phyloP scores from a whole-genome alignment of 2,329 filamentous ascomycete genomes.

The Cladosporium sp. region DNA sequence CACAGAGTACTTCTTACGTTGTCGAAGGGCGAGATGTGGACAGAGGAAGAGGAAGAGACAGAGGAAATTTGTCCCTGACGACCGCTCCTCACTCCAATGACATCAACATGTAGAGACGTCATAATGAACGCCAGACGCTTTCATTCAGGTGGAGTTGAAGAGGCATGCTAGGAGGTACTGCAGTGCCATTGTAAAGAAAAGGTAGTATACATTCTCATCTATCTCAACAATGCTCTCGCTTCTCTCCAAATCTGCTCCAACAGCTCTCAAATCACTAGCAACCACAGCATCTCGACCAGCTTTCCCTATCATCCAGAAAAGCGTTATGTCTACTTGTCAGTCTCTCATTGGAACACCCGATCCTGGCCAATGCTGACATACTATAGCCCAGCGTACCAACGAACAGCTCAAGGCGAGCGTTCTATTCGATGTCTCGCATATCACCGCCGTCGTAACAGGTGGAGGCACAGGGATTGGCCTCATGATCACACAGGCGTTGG shows the following conservation, averaged over 20 bases:
- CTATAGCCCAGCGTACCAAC: slow-evolving; percentile 27
- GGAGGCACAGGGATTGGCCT: slow-evolving; percentile 46
- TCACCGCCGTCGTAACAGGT: slow-evolving; percentile 49
- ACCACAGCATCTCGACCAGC: slow-evolving; percentile 23
- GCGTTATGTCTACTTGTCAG: slow-evolving; percentile 25
- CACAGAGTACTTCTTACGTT: too few relatives aligned
- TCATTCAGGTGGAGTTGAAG: slow-evolving; percentile 9
- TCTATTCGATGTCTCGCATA: slow-evolving; percentile 49
- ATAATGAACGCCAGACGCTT: slow-evolving; percentile 2
- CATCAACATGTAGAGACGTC: slow-evolving; percentile 12
- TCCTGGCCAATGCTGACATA: background rate
- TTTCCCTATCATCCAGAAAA: slow-evolving; percentile 21
- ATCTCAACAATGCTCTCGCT: slow-evolving; percentile 22
- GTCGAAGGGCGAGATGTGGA: background rate
- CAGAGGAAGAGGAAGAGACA: background rate
- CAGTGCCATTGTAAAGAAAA: background rate
- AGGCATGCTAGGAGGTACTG: background rate
- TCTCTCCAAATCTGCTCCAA: slow-evolving; percentile 22
- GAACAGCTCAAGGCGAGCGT: slow-evolving; percentile 43
- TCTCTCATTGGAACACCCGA: background rate
- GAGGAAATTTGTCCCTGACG: background rate
- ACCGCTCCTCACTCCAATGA: background rate
- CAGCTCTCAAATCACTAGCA: slow-evolving; percentile 12
- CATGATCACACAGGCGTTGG: slow-evolving; percentile 41
- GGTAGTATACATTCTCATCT: background rate